These are phyloP conservation scores for Aspergillus sp. DNA, from an alignment of 2,329 filamentous ascomycete genomes.

Conservation along the genomic window DNA sequence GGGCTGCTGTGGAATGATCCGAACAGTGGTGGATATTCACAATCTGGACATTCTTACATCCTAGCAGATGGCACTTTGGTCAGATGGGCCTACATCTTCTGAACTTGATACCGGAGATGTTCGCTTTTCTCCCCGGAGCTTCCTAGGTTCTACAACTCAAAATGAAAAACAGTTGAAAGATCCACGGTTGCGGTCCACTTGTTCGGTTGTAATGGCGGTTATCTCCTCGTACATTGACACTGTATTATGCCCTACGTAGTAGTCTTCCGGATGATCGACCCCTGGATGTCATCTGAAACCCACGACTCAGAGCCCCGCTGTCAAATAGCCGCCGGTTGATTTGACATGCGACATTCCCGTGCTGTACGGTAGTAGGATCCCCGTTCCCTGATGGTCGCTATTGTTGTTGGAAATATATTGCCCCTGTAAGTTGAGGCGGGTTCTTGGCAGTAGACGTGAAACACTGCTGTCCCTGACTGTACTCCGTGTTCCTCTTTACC, in stretches of 20 bases:
- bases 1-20: slow-evolving; percentile 22
- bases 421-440: too few species aligned
- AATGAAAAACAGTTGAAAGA: slow-evolving; percentile 35
- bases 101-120: slow-evolving; percentile 17
- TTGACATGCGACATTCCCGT: too few species aligned
- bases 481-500: too few species aligned
- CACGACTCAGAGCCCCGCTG: background rate
- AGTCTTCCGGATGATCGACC: too few species aligned
- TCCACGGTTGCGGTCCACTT: slow-evolving; percentile 3
- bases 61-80: slow-evolving; percentile 13
- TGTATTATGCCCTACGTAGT: background rate
- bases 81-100: slow-evolving; percentile 26
- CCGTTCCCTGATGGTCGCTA: too few species aligned
- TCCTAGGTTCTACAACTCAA: slow-evolving; percentile 25
- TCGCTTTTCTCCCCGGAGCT: slow-evolving; percentile 20
- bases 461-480: too few species aligned
- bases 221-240: background rate
- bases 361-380: too few species aligned
- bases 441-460: too few species aligned
- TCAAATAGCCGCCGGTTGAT: background rate
- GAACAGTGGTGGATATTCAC: slow-evolving; percentile 1
- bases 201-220: background rate
- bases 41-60: slow-evolving; percentile 20
- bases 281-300: too few species aligned
- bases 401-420: too few species aligned